These are phyloP conservation scores for Staphylotrichum tortipilum DNA, from an alignment of 495 filamentous ascomycete genomes.

Conservation along the genomic window DNA sequence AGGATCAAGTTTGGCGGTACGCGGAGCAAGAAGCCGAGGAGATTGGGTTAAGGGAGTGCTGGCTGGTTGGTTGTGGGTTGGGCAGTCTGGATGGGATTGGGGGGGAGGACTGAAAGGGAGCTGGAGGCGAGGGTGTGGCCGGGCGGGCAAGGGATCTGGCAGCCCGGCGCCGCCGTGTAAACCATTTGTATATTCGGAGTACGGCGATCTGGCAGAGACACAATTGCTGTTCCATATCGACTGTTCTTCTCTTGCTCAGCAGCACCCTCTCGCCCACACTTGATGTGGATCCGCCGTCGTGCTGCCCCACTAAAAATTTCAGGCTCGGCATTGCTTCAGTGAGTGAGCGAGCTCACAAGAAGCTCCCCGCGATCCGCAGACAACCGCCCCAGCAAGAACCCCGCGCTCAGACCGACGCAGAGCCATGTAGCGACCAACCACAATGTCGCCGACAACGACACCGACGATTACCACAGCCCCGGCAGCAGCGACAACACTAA, in stretches of 20 bases:
- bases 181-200: too few species aligned
- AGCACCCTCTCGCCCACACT: too few species aligned
- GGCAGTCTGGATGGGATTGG: too few species aligned
- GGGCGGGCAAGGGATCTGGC: neutral
- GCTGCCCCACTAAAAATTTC: slow-evolving; percentile 26
- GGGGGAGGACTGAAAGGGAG: too few species aligned
- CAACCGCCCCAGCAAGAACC: neutral
- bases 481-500: neutral
- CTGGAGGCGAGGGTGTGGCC: too few species aligned
- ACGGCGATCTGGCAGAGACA: too few species aligned
- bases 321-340: neutral
- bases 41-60: slow-evolving; percentile 55
- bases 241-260: too few species aligned
- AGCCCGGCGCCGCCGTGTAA: too few species aligned
- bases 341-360: neutral
- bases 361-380: neutral
- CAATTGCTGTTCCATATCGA: too few species aligned
- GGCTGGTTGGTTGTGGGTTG: neutral
- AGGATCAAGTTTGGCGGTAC: slow-evolving; percentile 94
- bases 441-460: slow-evolving; percentile 6
- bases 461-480: neutral
- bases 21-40: slow-evolving; percentile 68
- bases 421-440: slow-evolving; percentile 15
- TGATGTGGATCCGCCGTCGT: too few species aligned
- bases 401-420: neutral